Percentiles rank a stretch among this genome's conserved stretches.
Evolutionary conservation across 805 yeast genomes (phyloP).

Genomic region (Candida nanaspora): DNA sequence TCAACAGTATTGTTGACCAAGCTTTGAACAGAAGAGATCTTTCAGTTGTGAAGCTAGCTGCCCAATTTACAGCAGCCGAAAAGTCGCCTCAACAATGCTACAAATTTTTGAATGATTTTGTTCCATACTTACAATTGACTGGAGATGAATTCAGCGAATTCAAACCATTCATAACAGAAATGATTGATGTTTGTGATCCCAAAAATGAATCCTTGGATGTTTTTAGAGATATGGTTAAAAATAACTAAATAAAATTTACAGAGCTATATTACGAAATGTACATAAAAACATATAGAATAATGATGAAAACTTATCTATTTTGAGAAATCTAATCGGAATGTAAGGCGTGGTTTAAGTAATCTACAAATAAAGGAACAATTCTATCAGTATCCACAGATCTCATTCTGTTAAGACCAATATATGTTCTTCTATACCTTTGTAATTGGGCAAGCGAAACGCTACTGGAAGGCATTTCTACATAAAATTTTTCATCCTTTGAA

Average conservation of each 20-base stretch:
- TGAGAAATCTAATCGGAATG: constrained; percentile 18
- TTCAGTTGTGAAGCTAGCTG: constrained; percentile 5
- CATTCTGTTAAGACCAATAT: constrained; percentile 73
- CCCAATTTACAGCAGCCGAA: constrained; percentile 3
- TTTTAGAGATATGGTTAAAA: not conserved
- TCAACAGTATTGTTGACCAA: constrained; percentile 1
- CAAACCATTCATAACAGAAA: not conserved
- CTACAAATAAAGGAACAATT: constrained; percentile 67
- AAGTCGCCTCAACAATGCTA: not conserved
- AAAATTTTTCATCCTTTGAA: constrained; percentile 28
- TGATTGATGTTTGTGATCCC: constrained; percentile 1
- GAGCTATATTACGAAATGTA: not conserved
- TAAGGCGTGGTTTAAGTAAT: constrained; percentile 63
- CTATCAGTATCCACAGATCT: constrained; percentile 65
- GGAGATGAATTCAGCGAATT: not conserved
- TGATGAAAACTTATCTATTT: not conserved
- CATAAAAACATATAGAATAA: not conserved
- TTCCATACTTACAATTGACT: constrained; percentile 1
- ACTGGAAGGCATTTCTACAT: constrained; percentile 46
- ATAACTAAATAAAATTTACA: no score
- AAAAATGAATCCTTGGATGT: not conserved
- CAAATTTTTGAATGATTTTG: constrained; percentile 2
- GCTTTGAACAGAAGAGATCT: constrained; percentile 2
- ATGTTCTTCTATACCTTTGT: constrained; percentile 79
- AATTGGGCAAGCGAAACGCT: constrained; percentile 66